phyloP scores from a whole-genome alignment of 1,284 basidiomycete genomes.

The Heimioporus retisporus region DNA sequence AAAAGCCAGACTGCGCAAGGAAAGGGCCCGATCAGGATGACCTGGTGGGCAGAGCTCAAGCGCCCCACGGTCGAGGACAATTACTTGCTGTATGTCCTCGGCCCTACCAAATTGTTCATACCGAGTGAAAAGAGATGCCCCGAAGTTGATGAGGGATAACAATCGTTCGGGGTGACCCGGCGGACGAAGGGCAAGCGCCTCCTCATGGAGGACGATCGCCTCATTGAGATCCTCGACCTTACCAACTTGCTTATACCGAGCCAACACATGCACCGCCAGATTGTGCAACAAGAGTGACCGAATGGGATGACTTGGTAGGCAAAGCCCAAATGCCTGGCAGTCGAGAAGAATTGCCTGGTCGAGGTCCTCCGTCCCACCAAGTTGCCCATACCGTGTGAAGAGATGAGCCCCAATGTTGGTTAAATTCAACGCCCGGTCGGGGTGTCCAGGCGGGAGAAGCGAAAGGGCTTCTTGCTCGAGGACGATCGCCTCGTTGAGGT shows the following conservation, averaged over 20 bases:
- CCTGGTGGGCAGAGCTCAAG: too few relatives aligned
- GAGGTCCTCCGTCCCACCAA: too few relatives aligned
- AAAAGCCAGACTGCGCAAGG: too few relatives aligned
- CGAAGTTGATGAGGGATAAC: too few relatives aligned
- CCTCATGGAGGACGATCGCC: not conserved
- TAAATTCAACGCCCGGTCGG: not conserved
- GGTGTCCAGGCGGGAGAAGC: not conserved
- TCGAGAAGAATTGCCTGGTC: not conserved
- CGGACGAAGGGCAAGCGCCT: too few relatives aligned
- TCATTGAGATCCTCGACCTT: slow-evolving; percentile 27
- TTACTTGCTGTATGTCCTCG: too few relatives aligned
- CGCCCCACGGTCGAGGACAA: too few relatives aligned
- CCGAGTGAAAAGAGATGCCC: too few relatives aligned
- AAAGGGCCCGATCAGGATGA: too few relatives aligned
- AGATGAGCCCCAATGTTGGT: not conserved
- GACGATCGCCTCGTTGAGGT: not conserved
- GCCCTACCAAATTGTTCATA: too few relatives aligned
- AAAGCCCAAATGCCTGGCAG: not conserved
- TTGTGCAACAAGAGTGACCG: not conserved
- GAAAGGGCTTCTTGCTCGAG: not conserved
- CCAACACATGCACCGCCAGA: not conserved
- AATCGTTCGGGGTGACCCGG: too few relatives aligned
- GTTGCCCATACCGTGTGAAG: too few relatives aligned
- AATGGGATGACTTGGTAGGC: not conserved
- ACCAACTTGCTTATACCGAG: not conserved